Base-by-base conservation (phyloP, 495 filamentous ascomycete genomes). In the Tuber calosporum region DNA sequence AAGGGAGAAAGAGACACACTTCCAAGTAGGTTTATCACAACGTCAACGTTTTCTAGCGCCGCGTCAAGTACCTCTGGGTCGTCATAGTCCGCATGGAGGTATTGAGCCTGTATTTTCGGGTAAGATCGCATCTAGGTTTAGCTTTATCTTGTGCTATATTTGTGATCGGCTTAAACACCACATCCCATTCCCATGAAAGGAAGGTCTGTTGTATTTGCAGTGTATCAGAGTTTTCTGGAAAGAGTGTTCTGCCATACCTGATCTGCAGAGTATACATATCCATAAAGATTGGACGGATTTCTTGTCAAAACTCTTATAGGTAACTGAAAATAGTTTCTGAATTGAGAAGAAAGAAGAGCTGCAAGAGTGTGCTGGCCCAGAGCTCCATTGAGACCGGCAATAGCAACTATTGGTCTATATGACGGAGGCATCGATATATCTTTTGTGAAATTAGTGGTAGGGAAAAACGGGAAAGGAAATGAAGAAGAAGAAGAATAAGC, bases 251-350 rank as follows among this genome's bases (percentile, higher is more conserved):
- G 53, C n/a, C 53, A 22, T 77, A 78, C 76, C 76, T 70, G 73
- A 68, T 38, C 68, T 66, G 76, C 68, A 40, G 70, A 34, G 66
- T 78, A 72, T 20, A 77, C 40, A 37, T 30, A 41, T 34, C 75
- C 73, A 66, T 68, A 42, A 37, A 78, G 70, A 68, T 67, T 73
- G 6, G 71, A 36, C 7, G 69, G 76, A 42, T 66, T 45, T 40
- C 76, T 78, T 71, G 77, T 78, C 9, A 78, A 41, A 67, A 78
- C 74, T 68, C 76, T 78, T 73, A 78, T 69, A 70, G 76, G 76
- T 22, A 78, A 38, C 58, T 78, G 76, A 71, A 78, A 78, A 70
- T 69, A 68, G 37, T 67, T 40, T 8, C 58, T 36, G 68, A 77
- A 78, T 53, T 71, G 74, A 45, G 74, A 26, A 38, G 76, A 78